Base-by-base conservation (phyloP, 352 stramenopile genomes). In the Pythium aphanidermatum region DNA sequence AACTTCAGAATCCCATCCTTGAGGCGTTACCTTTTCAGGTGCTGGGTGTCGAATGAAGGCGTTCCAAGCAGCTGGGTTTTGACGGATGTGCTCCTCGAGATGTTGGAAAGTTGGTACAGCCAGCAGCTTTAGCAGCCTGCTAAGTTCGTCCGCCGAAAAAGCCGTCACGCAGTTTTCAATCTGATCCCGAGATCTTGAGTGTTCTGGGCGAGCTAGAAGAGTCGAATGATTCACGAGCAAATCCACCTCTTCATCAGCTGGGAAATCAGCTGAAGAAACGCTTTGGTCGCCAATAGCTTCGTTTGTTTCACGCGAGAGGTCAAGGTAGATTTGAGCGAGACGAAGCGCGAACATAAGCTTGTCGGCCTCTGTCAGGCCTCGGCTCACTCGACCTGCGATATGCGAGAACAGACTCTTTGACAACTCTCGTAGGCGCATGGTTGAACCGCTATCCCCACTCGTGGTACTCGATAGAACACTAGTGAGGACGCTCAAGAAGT, bases 331-430 rank as follows among this genome's bases (percentile, higher is more conserved):
- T 55, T 97, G 86, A 23, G 96, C 94, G 40, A 99, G 69, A 13
- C 97, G 76, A 30, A 99, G 51, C 10, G 94, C 89, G 74, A 99
- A 99, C 54, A 98, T 96, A n/a, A 99, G 89, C 64, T 99, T 98
- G 67, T 99, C 97, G 25, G 94, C 93, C 51, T 97, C 83, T 10
- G 91, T 86, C 34, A 99, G 67, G 19, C 96, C 94, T 50, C 94
- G 87, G 35, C 84, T 96, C 26, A 99, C 89, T 29, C 95, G 89
- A 38, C 75, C 71, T 59, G 84, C 94, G 33, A 99, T 76, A 46
- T 98, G 89, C 5, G 59, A 41, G 55, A 98, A 99, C 14, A 99
- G 65, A 9, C 50, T 60, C 27, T 60, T 70, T 20, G 82, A 86
- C 36, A 97, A 66, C n/a, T 64, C 67, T 8, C 65, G 64, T 25